Evolutionary conservation across 1,284 basidiomycete genomes (phyloP).

Genomic region (Rhizoctonia solani): DNA sequence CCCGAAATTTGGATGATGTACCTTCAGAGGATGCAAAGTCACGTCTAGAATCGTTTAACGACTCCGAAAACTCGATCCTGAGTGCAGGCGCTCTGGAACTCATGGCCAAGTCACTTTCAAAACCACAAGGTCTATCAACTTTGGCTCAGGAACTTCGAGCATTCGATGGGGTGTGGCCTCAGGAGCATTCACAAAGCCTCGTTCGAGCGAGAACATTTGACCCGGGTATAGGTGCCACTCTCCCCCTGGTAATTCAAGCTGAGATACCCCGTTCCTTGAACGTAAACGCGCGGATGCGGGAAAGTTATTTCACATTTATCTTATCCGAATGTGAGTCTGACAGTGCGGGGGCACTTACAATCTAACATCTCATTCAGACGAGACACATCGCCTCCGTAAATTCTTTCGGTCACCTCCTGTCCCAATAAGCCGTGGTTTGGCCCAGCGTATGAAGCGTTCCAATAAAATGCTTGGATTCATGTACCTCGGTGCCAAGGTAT

Average conservation of each 20-base stretch:
- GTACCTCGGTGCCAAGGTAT: constrained; percentile 14
- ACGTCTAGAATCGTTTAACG: not conserved
- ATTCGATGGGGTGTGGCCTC: constrained; percentile 17
- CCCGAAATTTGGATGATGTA: too few species aligned
- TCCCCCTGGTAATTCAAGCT: not conserved
- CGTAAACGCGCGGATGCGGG: not conserved
- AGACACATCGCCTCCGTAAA: not conserved
- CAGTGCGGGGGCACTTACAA: not conserved
- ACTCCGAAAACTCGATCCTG: not conserved
- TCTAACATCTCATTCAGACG: not conserved
- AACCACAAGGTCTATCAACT: not conserved
- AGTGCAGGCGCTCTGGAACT: not conserved
- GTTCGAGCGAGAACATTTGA: not conserved
- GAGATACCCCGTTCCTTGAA: not conserved
- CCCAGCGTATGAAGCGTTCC: not conserved
- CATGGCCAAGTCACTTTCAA: not conserved
- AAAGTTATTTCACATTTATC: not conserved
- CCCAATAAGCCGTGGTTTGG: not conserved
- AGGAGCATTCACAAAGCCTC: constrained; percentile 9
- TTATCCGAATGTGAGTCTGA: constrained; percentile 8
- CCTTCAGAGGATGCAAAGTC: not conserved
- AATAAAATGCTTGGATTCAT: not conserved
- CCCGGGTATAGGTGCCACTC: not conserved
- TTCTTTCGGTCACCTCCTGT: not conserved
- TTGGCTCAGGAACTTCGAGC: not conserved